Base-by-base conservation (phyloP, 108 stramenopile genomes). In the Chaetoceros tenuissimus region DNA sequence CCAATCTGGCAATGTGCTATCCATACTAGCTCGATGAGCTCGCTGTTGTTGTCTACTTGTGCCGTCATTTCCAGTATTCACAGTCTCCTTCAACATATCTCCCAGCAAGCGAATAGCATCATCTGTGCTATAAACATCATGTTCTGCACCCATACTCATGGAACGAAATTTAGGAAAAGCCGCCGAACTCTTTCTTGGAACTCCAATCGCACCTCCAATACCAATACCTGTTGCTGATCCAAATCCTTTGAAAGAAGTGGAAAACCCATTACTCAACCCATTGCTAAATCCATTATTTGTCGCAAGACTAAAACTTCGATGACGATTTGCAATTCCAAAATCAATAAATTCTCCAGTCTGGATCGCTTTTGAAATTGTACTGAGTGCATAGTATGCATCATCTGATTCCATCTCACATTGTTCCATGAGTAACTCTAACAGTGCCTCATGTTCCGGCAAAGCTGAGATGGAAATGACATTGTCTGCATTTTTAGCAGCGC, bases 371-470 rank as follows among this genome's bases (percentile, higher is more conserved):
- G 71, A 74, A 66, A 86, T 82, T 2, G 34, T 54, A 19, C 63
- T n/a, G n/a, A 86, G 57, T 24, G 77, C 73, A 20, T 57, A 29
- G 27, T 67, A 56, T 1, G 84, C 84, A 13, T 46, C 47, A 8
- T 63, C 34, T 8, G 52, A n/a, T 8, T 47, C 53, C 72, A 82
- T 68, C 26, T 57, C 63, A 53, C 85, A 87, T 40, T 87, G 85
- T 47, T 82, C 81, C 46, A 81, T 72, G 54, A 87, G 49, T 30
- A 87, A 55, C 54, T 87, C 85, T 55, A 83, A 51, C 24, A 87
- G 54, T 8, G 75, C 68, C 31, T 86, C 84, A 62, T 68, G 80
- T 21, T 86, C 84, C 1, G 67, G 48, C 31, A 77, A 34, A 20
- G 28, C 28, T 7, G 7, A 16, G 48, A 3, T 7, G n/a, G 23